These are phyloP conservation scores for Rhexocercosporidium sp. DNA, from an alignment of 2,329 filamentous ascomycete species.

Conservation along the genomic window DNA sequence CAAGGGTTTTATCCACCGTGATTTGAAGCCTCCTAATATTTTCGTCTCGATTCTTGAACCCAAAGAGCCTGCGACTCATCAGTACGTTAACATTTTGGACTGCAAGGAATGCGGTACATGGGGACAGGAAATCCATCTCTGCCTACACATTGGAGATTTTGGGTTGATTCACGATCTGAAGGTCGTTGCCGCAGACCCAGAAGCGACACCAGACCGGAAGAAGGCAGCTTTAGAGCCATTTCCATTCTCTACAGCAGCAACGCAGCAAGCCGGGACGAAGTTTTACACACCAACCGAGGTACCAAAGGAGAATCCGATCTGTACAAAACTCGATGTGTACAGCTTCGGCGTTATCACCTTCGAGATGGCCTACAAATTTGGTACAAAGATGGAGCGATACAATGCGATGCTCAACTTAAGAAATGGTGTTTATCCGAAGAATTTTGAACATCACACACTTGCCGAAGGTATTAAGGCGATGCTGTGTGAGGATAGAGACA, in stretches of 20 bases:
- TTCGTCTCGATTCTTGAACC: slow-evolving; percentile 59
- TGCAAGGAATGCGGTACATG: slow-evolving; percentile 47
- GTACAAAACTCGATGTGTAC: slow-evolving; percentile 64
- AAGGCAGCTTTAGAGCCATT: slow-evolving; percentile 9
- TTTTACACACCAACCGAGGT: slow-evolving; percentile 57
- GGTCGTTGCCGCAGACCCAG: background rate
- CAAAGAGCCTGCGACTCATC: slow-evolving; percentile 42
- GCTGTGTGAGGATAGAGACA: slow-evolving; percentile 18
- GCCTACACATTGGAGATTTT: slow-evolving; percentile 71
- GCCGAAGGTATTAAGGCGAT: slow-evolving; percentile 33
- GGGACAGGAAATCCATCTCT: slow-evolving; percentile 48
- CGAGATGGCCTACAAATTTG: slow-evolving; percentile 62
- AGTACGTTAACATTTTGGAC: slow-evolving; percentile 51
- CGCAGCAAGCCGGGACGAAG: slow-evolving; percentile 60
- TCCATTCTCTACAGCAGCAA: slow-evolving; percentile 2
- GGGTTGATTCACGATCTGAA: slow-evolving; percentile 52
- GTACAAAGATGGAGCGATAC: slow-evolving; percentile 54
- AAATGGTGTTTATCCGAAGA: slow-evolving; percentile 27
- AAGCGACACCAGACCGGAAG: background rate
- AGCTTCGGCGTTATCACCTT: slow-evolving; percentile 66
- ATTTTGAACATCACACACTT: slow-evolving; percentile 33
- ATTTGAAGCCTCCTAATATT: slow-evolving; percentile 72
- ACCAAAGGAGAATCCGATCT: slow-evolving; percentile 38
- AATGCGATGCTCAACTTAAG: slow-evolving; percentile 48
- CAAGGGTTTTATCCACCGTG: slow-evolving; percentile 66